phyloP scores from a whole-genome alignment of 73 alveolate species.

The Breviolum minutum region DNA sequence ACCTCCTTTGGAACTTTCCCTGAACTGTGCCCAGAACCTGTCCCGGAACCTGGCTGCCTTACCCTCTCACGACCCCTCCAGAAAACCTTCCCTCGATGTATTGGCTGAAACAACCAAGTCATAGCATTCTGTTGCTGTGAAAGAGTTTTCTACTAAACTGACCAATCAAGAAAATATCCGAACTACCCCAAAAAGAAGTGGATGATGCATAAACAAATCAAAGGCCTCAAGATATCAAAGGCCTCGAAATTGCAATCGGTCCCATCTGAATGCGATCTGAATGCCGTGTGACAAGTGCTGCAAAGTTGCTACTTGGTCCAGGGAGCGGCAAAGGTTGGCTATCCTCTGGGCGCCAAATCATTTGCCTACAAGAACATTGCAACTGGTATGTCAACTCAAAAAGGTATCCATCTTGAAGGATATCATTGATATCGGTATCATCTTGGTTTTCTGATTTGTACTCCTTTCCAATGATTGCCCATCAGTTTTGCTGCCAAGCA shows the following conservation, averaged over 20 bases:
- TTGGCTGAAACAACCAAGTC: too few species aligned
- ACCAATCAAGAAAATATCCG: too few species aligned
- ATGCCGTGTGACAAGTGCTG: background rate
- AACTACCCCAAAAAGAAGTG: too few species aligned
- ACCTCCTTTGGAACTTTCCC: too few species aligned
- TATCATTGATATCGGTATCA: background rate
- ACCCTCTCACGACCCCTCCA: too few species aligned
- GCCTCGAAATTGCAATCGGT: background rate
- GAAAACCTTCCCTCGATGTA: too few species aligned
- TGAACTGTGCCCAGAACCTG: too few species aligned
- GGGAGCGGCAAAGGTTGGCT: slow-evolving; percentile 19
- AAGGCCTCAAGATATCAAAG: background rate
- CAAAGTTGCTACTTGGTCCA: slow-evolving; percentile 30
- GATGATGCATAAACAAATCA: too few species aligned
- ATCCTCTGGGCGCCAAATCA: slow-evolving; percentile 29
- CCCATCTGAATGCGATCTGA: background rate
- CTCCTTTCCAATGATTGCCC: background rate
- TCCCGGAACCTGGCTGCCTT: too few species aligned
- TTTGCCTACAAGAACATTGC: background rate
- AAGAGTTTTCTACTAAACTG: too few species aligned
- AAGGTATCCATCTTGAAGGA: background rate
- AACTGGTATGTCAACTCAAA: background rate
- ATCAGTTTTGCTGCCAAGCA: background rate
- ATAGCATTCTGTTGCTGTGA: too few species aligned
- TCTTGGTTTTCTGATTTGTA: too few species aligned